Evolutionary conservation across 345 rosid genomes (phyloP).

Genomic region (Streptanthus diversifolius): DNA sequence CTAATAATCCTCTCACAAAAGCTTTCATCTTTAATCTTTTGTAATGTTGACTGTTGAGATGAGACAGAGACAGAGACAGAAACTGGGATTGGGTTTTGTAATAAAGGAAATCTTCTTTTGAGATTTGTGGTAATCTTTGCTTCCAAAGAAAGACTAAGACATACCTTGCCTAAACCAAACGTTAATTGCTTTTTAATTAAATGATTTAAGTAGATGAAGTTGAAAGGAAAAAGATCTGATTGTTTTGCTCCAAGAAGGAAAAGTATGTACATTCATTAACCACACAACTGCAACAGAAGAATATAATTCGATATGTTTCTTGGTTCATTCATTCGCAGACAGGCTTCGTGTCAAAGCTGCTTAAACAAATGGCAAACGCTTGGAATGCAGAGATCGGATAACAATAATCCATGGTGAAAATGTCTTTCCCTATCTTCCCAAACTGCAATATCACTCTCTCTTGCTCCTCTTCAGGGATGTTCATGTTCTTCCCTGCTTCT

Average conservation of each 20-base stretch:
- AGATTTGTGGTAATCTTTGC: constrained; percentile 20
- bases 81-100: constrained; percentile 4
- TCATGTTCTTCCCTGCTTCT: constrained; percentile 38
- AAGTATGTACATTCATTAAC: constrained; percentile 29
- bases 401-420: constrained; percentile 91
- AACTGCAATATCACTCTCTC: constrained; percentile 81
- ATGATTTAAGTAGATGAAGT: neutral
- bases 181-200: constrained; percentile 11
- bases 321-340: constrained; percentile 63
- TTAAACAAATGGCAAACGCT: constrained; percentile 92
- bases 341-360: constrained; percentile 94
- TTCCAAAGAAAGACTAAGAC: constrained; percentile 22
- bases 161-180: constrained; percentile 30
- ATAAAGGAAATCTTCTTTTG: neutral
- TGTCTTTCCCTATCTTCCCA: constrained; percentile 93
- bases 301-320: neutral
- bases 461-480: constrained; percentile 58
- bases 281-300: constrained; percentile 11
- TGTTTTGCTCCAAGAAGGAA: constrained; percentile 8
- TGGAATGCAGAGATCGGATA: constrained; percentile 94
- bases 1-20: constrained; percentile 27
- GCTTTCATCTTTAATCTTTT: constrained; percentile 18
- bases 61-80: constrained; percentile 1
- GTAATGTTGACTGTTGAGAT: neutral
- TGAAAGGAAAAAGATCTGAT: neutral